A percentile compares a stretch with the other conserved stretches of the same genome.
Conservation (phyloP, 257 asterid genomes). For the Primulina tabacum region DNA sequence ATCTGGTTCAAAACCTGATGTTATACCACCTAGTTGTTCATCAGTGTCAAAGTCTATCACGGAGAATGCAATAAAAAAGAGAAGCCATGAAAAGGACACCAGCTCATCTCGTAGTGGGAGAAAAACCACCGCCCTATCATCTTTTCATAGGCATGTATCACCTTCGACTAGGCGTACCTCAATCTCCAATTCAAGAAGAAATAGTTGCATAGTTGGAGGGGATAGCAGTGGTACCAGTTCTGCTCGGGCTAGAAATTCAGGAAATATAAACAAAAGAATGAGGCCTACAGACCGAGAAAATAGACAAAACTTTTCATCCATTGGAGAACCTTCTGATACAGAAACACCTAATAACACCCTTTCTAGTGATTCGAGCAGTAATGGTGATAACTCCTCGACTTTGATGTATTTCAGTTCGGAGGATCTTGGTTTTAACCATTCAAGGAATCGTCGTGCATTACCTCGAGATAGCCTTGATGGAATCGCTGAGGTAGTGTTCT, state of each 20-base stretch:
- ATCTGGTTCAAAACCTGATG: slow-evolving; percentile 44
- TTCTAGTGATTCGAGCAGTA: slow-evolving; percentile 40
- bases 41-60: slow-evolving; percentile 36
- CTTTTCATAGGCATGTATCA: slow-evolving; percentile 23
- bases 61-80: slow-evolving; percentile 39
- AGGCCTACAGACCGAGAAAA: slow-evolving; percentile 33
- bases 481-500: slow-evolving; percentile 57
- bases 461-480: slow-evolving; percentile 53
- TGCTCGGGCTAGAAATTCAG: slow-evolving; percentile 43
- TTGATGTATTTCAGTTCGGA: slow-evolving; percentile 28
- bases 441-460: slow-evolving; percentile 33
- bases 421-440: slow-evolving; percentile 37
- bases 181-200: slow-evolving; percentile 37
- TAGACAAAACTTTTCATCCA: slow-evolving; percentile 35
- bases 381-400: slow-evolving; percentile 33
- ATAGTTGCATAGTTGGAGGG: slow-evolving; percentile 32
- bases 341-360: slow-evolving; percentile 36
- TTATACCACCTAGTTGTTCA: slow-evolving; percentile 36
- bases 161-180: slow-evolving; percentile 44
- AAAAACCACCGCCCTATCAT: slow-evolving; percentile 21
- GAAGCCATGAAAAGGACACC: slow-evolving; percentile 53
- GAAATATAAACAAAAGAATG: slow-evolving; percentile 33
- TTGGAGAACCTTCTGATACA: slow-evolving; percentile 30
- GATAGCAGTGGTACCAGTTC: slow-evolving; percentile 34
- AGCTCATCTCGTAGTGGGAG: slow-evolving; percentile 44